Evolutionary conservation across 106 monocot species (phyloP).

Genomic region (Narthecium ossifragum): DNA sequence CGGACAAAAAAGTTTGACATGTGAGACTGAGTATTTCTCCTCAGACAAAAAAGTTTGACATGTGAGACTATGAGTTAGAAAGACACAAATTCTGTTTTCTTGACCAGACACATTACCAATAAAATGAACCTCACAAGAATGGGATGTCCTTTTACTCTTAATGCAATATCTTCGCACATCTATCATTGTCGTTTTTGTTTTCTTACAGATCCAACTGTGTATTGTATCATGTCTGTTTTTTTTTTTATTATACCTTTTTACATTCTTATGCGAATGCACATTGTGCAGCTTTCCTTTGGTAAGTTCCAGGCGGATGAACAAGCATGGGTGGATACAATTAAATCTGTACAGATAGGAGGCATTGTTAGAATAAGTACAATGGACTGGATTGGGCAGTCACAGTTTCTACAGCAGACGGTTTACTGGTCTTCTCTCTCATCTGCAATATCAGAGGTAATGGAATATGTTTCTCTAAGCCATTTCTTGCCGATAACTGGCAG

Average conservation of each 20-base stretch:
- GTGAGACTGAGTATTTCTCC: too few species aligned
- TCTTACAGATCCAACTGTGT: too few species aligned
- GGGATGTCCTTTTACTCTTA: too few species aligned
- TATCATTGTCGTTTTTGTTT: too few species aligned
- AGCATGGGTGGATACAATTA: constrained; percentile 89
- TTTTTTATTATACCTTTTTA: too few species aligned
- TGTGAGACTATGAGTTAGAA: too few species aligned
- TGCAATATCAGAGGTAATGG: constrained; percentile 77
- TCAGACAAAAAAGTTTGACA: too few species aligned
- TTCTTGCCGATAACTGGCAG: background rate
- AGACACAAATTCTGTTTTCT: too few species aligned
- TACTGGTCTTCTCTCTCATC: constrained; percentile 84
- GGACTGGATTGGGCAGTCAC: constrained; percentile 95
- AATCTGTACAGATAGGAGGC: constrained; percentile 60
- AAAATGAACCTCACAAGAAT: too few species aligned
- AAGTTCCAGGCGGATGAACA: constrained; percentile 88
- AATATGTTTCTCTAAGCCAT: background rate
- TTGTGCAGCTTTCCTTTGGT: constrained; percentile 68
- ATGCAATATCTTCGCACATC: too few species aligned
- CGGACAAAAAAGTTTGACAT: too few species aligned
- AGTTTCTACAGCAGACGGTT: constrained; percentile 55
- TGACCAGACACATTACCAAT: too few species aligned
- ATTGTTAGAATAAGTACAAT: constrained; percentile 78
- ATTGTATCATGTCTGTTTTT: background rate
- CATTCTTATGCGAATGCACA: background rate